These are phyloP conservation scores for Candida nemodendra DNA, from an alignment of 805 yeast species.

Conservation along the genomic window DNA sequence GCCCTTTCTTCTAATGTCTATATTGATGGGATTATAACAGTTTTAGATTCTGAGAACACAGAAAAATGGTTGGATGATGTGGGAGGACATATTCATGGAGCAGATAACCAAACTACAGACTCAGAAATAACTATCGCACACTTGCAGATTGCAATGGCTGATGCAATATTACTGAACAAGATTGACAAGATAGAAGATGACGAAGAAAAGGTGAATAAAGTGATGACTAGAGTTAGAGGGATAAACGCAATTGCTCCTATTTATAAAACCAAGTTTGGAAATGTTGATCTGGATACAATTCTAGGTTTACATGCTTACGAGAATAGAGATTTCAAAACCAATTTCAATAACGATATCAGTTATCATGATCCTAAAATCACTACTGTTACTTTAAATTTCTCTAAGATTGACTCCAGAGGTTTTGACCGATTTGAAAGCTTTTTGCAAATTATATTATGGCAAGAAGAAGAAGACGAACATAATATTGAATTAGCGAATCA, in stretches of 20 bases:
- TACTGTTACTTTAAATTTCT: constrained; percentile 51
- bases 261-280: constrained; percentile 69
- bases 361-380: constrained; percentile 53
- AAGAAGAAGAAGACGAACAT: constrained; percentile 37
- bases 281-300: constrained; percentile 61
- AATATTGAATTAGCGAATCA: constrained; percentile 27
- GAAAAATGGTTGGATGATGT: constrained; percentile 62
- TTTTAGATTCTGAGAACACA: constrained; percentile 74
- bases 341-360: constrained; percentile 22
- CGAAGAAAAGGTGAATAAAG: constrained; percentile 20
- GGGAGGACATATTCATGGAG: constrained; percentile 66
- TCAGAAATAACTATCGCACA: constrained; percentile 75
- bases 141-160: constrained; percentile 88
- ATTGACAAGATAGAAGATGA: constrained; percentile 49
- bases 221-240: constrained; percentile 38
- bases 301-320: constrained; percentile 82
- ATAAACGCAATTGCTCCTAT: constrained; percentile 74
- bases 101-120: constrained; percentile 27
- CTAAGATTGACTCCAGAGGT: constrained; percentile 35
- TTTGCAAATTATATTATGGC: constrained; percentile 80
- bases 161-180: constrained; percentile 77
- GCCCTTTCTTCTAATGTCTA: constrained; percentile 81
- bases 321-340: constrained; percentile 27
- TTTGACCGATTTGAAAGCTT: constrained; percentile 54
- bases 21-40: constrained; percentile 89